Evolutionary conservation across 108 stramenopile genomes (phyloP), one percentile per base, ranked within the genome.

Genomic region (Discostella pseudostelligera): DNA sequence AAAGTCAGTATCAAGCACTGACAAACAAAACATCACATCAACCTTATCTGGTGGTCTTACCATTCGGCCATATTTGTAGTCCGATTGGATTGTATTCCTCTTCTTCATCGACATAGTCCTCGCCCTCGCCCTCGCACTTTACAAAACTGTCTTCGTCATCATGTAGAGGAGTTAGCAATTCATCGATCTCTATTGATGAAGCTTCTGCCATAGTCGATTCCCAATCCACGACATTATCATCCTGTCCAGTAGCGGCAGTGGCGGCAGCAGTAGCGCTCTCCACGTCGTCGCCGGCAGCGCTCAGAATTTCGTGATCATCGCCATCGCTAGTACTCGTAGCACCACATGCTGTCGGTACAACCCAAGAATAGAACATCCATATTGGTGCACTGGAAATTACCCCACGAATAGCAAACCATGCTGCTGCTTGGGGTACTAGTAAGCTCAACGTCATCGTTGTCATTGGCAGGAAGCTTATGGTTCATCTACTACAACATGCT

Each of bases 1-100:
- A 16, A 29, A 22, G 42, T 29, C 13, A 56, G 3, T n/a, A 37
- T 32, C n/a, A 20, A n/a, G n/a, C n/a, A n/a, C n/a, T n/a, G n/a
- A n/a, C n/a, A n/a, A 36, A 16, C 12, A 10, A 54, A 2, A 16
- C 35, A 35, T 54, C 25, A n/a, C 32, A 25, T 1, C 53, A 35
- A 54, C 7, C 20, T 6, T 50, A 20, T 50, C 25, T 54, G 4
- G 32, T 11, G 25, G 0, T 35, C 53, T 46, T 16, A 70, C 70
- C 70, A 56, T 70, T 28, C 45, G 51, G 61, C 74, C 74, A 75
- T 48, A 59, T 48, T 60, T 75, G 74, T 46, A 75, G 60, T 2
- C 74, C 74, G 51, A 67, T 61, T 10, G 62, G 62, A 55, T 62
- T 48, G 55, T 42, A 59, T 25, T 62, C 22, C 32, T 36, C 19